Evolutionary conservation across 1,284 basidiomycete genomes (phyloP).

Genomic region (Athelia psychrophila): DNA sequence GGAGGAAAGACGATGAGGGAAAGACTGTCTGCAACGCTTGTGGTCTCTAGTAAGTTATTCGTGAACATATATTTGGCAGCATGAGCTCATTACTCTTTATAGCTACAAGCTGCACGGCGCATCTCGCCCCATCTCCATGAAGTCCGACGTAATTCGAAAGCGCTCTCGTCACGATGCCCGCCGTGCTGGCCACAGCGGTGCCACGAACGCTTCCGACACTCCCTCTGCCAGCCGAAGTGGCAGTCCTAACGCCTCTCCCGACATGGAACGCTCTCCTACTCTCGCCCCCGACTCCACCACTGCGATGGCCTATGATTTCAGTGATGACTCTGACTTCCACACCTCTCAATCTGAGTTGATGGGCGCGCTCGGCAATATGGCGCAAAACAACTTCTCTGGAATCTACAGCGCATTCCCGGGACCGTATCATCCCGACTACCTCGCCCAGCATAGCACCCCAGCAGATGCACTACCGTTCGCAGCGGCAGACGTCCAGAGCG

Average conservation of each 20-base stretch:
- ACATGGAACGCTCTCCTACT: constrained; percentile 56
- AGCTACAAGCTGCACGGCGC: constrained; percentile 80
- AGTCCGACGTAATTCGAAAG: constrained; percentile 81
- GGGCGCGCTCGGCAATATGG: constrained; percentile 53
- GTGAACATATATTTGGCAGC: constrained; percentile 14
- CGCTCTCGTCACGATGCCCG: constrained; percentile 74
- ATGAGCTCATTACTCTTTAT: constrained; percentile 25
- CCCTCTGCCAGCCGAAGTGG: constrained; percentile 70
- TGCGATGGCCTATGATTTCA: constrained; percentile 44
- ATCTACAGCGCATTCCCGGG: constrained; percentile 25
- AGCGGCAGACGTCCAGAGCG: constrained; percentile 38
- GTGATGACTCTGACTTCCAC: constrained; percentile 36
- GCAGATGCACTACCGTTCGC: constrained; percentile 49
- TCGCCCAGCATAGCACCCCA: constrained; percentile 44
- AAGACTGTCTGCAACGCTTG: constrained; percentile 88
- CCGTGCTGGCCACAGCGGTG: constrained; percentile 38
- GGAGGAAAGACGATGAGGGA: constrained; percentile 89
- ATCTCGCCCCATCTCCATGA: constrained; percentile 81
- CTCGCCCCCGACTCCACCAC: constrained; percentile 65
- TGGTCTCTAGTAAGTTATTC: constrained; percentile 49
- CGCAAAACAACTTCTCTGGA: constrained; percentile 18
- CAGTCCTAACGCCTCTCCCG: constrained; percentile 69
- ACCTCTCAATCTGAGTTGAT: constrained; percentile 57
- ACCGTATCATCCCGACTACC: constrained; percentile 69
- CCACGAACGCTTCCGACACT: constrained; percentile 42